Conservation (phyloP, 1,284 basidiomycete species). For the Sporisorium graminicola region DNA sequence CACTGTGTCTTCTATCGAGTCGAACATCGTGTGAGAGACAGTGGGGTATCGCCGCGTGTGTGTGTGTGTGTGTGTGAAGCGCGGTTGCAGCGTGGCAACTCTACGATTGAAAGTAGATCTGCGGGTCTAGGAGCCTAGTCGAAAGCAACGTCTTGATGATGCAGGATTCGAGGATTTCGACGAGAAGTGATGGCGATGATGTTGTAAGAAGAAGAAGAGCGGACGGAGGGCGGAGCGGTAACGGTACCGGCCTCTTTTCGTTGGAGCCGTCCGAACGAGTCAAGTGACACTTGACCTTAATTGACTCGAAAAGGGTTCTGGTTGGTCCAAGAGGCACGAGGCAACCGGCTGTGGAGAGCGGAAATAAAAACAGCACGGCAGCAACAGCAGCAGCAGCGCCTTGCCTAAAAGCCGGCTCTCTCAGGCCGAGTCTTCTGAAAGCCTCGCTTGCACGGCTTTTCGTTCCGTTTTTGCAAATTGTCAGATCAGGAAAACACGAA, state of each 20-base stretch:
- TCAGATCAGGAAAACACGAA: background rate
- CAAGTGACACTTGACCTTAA: no score
- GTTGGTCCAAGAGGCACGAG: background rate
- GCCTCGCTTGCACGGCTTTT: background rate
- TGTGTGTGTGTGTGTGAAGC: background rate
- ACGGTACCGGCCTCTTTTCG: no score
- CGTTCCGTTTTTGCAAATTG: background rate
- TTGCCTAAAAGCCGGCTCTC: background rate
- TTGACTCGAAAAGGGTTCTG: background rate
- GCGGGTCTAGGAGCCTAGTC: background rate
- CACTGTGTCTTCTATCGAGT: constrained; percentile 58
- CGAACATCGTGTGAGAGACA: constrained; percentile 57
- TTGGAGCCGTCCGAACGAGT: no score
- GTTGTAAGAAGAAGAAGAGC: no score
- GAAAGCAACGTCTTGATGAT: no score
- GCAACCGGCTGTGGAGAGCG: no score
- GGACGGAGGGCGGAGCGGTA: no score
- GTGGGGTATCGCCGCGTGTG: background rate
- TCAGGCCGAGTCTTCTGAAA: background rate
- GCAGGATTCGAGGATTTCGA: no score
- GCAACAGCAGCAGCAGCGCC: no score
- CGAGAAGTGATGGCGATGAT: no score
- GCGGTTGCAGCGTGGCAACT: no score
- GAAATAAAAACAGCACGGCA: no score
- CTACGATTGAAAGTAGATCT: background rate